Evolutionary conservation across 176 grass and related monocot species (phyloP).

Genomic region (Poa pratensis): DNA sequence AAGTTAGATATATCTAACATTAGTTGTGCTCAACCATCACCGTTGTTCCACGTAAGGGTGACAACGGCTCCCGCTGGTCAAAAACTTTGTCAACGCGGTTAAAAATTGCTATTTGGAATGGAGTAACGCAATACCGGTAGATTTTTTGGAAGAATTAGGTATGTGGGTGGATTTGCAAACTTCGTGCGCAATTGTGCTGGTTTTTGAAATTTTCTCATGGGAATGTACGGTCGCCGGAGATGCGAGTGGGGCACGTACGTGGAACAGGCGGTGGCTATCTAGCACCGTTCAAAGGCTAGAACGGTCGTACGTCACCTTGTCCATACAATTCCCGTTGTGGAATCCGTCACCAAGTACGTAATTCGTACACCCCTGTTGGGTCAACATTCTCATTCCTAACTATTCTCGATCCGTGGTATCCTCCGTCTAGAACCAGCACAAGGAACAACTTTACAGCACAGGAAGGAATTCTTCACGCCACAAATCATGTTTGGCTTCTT

Average conservation of each 20-base stretch:
- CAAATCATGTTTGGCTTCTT: not conserved
- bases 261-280: not conserved
- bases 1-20: too few relatives aligned
- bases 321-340: not conserved
- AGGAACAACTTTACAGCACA: not conserved
- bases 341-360: constrained; percentile 11
- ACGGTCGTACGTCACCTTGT: not conserved
- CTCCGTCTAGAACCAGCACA: not conserved
- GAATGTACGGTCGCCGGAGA: constrained; percentile 32
- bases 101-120: too few relatives aligned
- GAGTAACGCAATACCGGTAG: too few relatives aligned
- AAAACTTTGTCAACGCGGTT: too few relatives aligned
- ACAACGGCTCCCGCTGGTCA: too few relatives aligned
- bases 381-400: constrained; percentile 49
- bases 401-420: not conserved
- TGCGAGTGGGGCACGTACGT: not conserved
- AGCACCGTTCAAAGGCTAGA: constrained; percentile 24
- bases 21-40: too few relatives aligned
- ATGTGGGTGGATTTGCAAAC: too few relatives aligned
- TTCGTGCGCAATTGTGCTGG: too few relatives aligned
- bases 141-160: too few relatives aligned
- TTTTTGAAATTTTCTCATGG: not conserved
- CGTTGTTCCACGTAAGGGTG: too few relatives aligned
- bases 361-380: constrained; percentile 29
- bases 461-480: not conserved